These are phyloP conservation scores for Auricularia sp. DNA, from an alignment of 768 basidiomycete species.

Conservation along the genomic window DNA sequence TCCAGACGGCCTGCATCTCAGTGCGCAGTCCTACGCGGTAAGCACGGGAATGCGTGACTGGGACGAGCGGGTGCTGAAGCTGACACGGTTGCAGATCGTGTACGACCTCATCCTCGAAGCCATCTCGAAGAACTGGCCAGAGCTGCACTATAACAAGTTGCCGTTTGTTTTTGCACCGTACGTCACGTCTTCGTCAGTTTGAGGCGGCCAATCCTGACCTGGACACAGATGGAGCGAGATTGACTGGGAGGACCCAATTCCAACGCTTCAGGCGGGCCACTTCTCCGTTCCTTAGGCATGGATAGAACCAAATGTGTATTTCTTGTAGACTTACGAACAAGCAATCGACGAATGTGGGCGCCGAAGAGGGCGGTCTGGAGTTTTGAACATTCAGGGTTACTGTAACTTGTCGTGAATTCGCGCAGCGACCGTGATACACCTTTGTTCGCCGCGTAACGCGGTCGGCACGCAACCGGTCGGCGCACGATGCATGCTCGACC, in stretches of 20 bases:
- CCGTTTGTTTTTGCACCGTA: conserved; percentile 50
- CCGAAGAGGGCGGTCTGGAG: no score
- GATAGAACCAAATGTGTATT: no score
- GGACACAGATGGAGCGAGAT: neutral
- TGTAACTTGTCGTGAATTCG: no score
- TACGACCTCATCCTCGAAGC: conserved; percentile 51
- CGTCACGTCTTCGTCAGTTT: conserved; percentile 17
- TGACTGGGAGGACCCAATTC: neutral
- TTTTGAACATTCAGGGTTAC: no score
- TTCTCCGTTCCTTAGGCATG: no score
- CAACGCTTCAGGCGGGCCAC: neutral
- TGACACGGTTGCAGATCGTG: conserved; percentile 38
- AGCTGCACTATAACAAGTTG: conserved; percentile 57
- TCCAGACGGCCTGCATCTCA: conserved; percentile 75
- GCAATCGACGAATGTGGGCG: no score
- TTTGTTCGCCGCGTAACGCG: no score
- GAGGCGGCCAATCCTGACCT: neutral
- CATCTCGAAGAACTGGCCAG: conserved; percentile 50
- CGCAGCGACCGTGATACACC: no score
- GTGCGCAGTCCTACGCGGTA: conserved; percentile 62
- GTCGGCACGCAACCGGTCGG: no score
- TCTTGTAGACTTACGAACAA: no score
- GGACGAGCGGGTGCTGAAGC: no score
- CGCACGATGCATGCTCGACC: no score
- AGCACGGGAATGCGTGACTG: conserved; percentile 11